Percentiles rank a stretch among this genome's conserved stretches.
These are phyloP conservation scores for Ascochyta koolunga DNA, from an alignment of 2,329 filamentous ascomycete genomes.

Conservation along the genomic window DNA sequence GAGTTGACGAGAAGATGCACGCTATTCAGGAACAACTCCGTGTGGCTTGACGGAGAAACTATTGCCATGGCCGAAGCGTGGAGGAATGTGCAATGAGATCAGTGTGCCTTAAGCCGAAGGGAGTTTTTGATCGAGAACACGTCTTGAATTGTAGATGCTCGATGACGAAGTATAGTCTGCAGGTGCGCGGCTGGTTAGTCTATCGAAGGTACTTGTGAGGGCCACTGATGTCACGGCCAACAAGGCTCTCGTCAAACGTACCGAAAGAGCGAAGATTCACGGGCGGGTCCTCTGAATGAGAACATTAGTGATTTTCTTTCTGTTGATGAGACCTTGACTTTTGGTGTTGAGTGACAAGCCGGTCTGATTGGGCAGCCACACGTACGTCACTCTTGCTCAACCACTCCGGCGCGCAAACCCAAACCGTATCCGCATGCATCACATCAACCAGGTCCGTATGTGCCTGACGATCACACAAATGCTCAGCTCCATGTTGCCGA, in stretches of 20 bases:
- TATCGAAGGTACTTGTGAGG: neutral
- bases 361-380: slow-evolving; percentile 1
- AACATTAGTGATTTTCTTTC: neutral
- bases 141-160: neutral
- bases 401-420: slow-evolving; percentile 1
- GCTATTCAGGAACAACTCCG: neutral
- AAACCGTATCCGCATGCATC: slow-evolving; percentile 3
- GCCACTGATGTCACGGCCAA: no score
- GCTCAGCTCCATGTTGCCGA: slow-evolving; percentile 1
- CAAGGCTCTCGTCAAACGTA: no score
- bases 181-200: neutral
- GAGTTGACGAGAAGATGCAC: neutral
- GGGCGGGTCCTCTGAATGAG: neutral
- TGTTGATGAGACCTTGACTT: neutral
- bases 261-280: neutral
- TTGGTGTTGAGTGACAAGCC: slow-evolving; percentile 7
- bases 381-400: slow-evolving; percentile 9
- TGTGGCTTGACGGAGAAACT: slow-evolving; percentile 2
- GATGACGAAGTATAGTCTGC: neutral
- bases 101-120: slow-evolving; percentile 1
- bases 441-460: neutral
- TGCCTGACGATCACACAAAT: slow-evolving; percentile 8
- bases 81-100: slow-evolving; percentile 3
- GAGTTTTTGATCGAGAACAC: neutral
- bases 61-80: slow-evolving; percentile 4